Conservation (phyloP, 1,284 basidiomycete species). For the Ustilago cynodontis region DNA sequence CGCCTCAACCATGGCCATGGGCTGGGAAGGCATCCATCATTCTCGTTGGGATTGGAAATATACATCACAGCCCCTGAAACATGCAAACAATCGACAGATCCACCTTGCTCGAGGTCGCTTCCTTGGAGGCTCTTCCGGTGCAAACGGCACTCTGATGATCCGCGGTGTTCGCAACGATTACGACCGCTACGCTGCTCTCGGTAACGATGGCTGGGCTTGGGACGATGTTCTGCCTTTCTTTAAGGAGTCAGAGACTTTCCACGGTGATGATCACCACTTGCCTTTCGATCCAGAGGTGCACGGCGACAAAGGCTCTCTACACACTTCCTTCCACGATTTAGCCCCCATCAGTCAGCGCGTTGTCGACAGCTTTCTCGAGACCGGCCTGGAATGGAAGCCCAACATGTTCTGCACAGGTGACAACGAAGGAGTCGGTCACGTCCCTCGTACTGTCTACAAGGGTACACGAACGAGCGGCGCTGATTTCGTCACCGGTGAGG, state of each 20-base stretch:
- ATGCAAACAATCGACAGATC: no score
- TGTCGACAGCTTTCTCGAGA: slow-evolving; percentile 25
- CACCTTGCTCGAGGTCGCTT: slow-evolving; percentile 31
- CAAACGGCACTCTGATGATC: no score
- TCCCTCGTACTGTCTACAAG: slow-evolving; percentile 22
- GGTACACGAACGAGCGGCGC: slow-evolving; percentile 36
- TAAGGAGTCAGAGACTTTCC: no score
- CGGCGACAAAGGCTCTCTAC: slow-evolving; percentile 16
- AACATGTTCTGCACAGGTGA: slow-evolving; percentile 27
- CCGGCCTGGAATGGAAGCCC: slow-evolving; percentile 24
- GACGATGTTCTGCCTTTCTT: no score
- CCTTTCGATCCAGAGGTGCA: slow-evolving; percentile 15
- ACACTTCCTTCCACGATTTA: slow-evolving; percentile 16
- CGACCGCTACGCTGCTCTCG: no score
- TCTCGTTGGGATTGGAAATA: slow-evolving; percentile 24
- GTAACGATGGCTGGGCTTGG: no score
- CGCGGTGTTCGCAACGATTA: no score
- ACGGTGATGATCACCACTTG: slow-evolving; percentile 19
- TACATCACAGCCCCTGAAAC: slow-evolving; percentile 12
- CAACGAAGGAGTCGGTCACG: slow-evolving; percentile 23
- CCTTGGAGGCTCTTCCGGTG: no score
- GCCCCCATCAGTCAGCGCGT: slow-evolving; percentile 25
- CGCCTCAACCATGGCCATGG: slow-evolving; percentile 3
- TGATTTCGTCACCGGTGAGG: slow-evolving; percentile 13
- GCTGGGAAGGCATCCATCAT: no score